Conservation (phyloP, 2,329 filamentous ascomycete species). For the Aspergillus texensis region DNA sequence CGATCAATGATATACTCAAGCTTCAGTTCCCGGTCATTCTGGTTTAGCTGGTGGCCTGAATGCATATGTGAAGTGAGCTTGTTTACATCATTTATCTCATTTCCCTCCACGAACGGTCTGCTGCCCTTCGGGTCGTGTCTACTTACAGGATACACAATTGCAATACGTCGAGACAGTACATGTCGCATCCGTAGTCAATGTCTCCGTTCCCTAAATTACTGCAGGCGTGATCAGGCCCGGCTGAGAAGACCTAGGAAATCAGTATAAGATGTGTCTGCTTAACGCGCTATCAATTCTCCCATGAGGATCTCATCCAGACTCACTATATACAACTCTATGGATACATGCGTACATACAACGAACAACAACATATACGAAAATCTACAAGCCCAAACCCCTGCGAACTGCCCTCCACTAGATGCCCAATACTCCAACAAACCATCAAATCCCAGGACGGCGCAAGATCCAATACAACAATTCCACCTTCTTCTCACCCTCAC, state of each 20-base stretch:
- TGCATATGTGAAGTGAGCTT: neutral
- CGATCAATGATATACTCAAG: neutral
- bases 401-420: neutral
- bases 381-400: neutral
- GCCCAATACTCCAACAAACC: neutral
- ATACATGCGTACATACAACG: neutral
- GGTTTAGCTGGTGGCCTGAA: neutral
- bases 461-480: neutral
- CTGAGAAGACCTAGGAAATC: neutral
- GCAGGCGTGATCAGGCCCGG: neutral
- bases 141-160: neutral
- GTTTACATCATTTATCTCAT: neutral
- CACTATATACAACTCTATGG: neutral
- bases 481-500: neutral
- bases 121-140: neutral
- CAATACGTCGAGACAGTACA: neutral
- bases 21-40: neutral
- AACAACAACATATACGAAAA: neutral
- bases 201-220: neutral
- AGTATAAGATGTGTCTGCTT: neutral
- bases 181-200: neutral
- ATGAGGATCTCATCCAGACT: neutral
- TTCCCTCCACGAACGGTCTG: too few relatives aligned
- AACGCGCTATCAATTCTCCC: neutral
- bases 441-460: neutral